Evolutionary conservation across 192 early-diverging fungal species (phyloP), one percentile per base, ranked within the genome.

Genomic region (Rhizoclosmatium sp.): DNA sequence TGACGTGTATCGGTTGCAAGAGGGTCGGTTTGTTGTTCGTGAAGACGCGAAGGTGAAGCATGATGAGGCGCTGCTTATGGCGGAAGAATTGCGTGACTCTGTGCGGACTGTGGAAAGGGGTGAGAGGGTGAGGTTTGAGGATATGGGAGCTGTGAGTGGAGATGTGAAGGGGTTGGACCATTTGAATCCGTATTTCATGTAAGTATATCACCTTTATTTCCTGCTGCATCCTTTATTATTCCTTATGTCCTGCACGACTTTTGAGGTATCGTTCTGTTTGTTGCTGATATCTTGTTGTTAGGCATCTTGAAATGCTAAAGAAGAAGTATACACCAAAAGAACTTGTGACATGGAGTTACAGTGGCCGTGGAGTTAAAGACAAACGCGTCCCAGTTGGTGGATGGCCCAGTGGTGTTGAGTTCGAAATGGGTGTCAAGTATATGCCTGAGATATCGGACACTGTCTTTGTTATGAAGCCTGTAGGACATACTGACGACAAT

Each of bases 351-450:
- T 69, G 66, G 77, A 40, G 77, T 21, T 31, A 16, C 31, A 41
- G 54, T 7, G n/a, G 66, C 5, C 77, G 65, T 7, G 49, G 68
- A 31, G 39, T 56, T 14, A 56, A n/a, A n/a, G 23, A 72, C 10
- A 31, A 7, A 19, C 56, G 51, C 12, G 68, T 78, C 10, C 77
- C 77, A 31, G 77, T 78, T 16, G 77, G 77, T 9, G 77, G 77
- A 2, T 78, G 77, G 77, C 56, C 49, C 10, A 60, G 41, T 23
- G 58, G 58, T n/a, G 67, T 78, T 2, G n/a, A 41, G 4, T 78
- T 71, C 31, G 77, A 58, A 40, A 78, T 78, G 77, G 77, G 77
- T 19, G 47, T 78, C 46, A 16, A 39, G 39, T 62, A 62, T 40
- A 62, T 62, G 60, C 60, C 60, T 7, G 60, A 62, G 60, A 62